Percentiles rank a stretch among this genome's conserved stretches.
phyloP scores from a whole-genome alignment of 208 protist genomes.

The Leishmania martiniquensis region DNA sequence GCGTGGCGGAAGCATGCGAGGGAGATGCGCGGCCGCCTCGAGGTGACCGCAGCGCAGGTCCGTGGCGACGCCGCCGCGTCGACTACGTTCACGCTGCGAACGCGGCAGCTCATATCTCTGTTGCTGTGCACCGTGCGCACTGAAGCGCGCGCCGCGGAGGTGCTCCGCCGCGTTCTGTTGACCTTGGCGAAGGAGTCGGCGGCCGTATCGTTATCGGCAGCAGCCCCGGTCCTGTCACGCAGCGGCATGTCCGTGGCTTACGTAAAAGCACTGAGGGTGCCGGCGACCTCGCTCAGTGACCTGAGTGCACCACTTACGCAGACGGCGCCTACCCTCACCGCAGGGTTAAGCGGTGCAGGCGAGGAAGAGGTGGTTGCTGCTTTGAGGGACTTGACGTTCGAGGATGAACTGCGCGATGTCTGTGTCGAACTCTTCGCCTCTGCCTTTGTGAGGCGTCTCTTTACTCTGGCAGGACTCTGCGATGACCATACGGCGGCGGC shows the following conservation, averaged over 20 bases:
- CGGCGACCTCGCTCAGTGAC: conserved; percentile 21
- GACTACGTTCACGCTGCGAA: conserved; percentile 1
- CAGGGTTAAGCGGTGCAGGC: neutral
- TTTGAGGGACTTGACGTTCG: conserved; percentile 22
- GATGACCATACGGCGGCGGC: neutral
- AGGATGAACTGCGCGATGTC: conserved; percentile 28
- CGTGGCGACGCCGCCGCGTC: neutral
- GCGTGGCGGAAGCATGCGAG: conserved; percentile 13
- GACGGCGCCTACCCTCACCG: neutral
- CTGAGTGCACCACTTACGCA: conserved; percentile 7
- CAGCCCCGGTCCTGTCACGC: conserved; percentile 18
- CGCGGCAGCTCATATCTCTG: conserved; percentile 13
- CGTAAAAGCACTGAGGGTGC: conserved; percentile 30
- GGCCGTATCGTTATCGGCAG: neutral
- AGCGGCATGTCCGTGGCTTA: conserved; percentile 27
- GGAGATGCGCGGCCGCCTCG: neutral
- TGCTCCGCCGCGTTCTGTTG: conserved; percentile 28
- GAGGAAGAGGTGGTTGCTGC: neutral
- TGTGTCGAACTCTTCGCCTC: conserved; percentile 16
- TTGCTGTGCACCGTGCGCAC: conserved; percentile 27
- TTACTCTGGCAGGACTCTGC: conserved; percentile 13
- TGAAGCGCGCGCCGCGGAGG: conserved; percentile 23
- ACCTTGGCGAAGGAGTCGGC: conserved; percentile 6
- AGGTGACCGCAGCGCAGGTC: neutral
- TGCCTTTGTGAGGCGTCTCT: conserved; percentile 12